Base-by-base conservation (phyloP, 164 flowering plant species). In the Vitis amurensis region DNA sequence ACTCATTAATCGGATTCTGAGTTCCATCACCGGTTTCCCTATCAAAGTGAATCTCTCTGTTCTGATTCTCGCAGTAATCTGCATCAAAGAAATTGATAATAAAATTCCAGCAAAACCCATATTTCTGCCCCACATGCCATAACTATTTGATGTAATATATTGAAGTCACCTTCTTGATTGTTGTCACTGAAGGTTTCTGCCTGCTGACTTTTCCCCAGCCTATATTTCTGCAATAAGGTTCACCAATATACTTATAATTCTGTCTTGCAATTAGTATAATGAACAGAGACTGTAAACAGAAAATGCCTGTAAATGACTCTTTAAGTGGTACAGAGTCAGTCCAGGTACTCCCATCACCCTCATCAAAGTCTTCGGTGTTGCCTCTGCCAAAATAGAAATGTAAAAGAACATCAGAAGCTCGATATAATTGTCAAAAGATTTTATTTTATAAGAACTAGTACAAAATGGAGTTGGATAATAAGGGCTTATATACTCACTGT, bases 281-380 rank as follows among this genome's bases (percentile, higher is more conserved):
- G 19, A 68, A 61, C 11, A 50, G 64, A 17, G 11, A 58, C 2
- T 67, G 59, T 13, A 17, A 70, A 71, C n/a, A 23, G 66, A 65
- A 60, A 66, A 68, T 76, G 62, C 99, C 97, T 94, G 98, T 77
- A 94, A 88, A 83, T 95, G 98, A 78, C 98, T 91, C 83, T 95
- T 92, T 2, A 95, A 79, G 71, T 95, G 99, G 82, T 90, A 92
- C 71, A 91, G 70, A 66, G 96, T 92, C 15, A 95, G 83, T 59
- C 96, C 98, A 76, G 89, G 88, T 50, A 91, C 82, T 30, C 90
- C 89, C 97, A 95, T 95, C 65, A 82, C 72, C 71, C 88, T 88
- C 98, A 90, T 89, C 84, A 95, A 76, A 69, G 90, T 78, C 79
- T 91, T 95, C 8, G 99, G 99, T 63, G 99, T 95, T 55, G 98